Evolutionary conservation across 306 rosid genomes (phyloP), one percentile per base, ranked within the genome.

Genomic region (Pyrus betulifolia): DNA sequence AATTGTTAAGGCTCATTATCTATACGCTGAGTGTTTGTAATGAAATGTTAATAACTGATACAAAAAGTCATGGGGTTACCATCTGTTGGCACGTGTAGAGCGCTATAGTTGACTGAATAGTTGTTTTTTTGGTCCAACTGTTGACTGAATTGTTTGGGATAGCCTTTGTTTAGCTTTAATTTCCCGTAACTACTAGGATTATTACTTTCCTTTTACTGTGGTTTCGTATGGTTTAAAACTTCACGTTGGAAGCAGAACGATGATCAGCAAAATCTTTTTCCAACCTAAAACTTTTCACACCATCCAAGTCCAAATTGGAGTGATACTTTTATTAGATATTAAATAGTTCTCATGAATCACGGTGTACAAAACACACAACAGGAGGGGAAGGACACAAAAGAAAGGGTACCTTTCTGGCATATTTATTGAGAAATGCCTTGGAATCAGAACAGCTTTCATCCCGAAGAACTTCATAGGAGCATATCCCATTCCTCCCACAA

Each of bases 401-500:
- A 25, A 27, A 35, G 4, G 42, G 33, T 86, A 94, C 98, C 97
- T 91, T 94, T 85, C 82, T 85, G 9, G 70, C 58, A 62, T 42
- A 83, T 72, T 80, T 86, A 66, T 71, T 70, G 23, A 80, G 70
- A 35, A 72, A 28, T 76, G 74, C 70, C 80, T 83, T 89, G 74
- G 93, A 84, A 87, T 77, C 77, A 64, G 89, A 86, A 86, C 74
- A 69, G 31, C 87, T 71, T 69, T 72, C 85, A 77, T 95, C 86
- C 76, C 74, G 91, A 59, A 95, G 97, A 82, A 92, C 91, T 78
- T 92, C 97, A 79, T 95, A 92, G 74, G 98, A 92, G 84, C 89
- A 92, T 82, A 94, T 92, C 72, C 98, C 97, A 78, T 90, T 86
- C 63, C 74, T 84, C 65, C 89, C 91, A 84, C 96, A 89, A 83